phyloP scores from a whole-genome alignment of 2,329 filamentous ascomycete species.

The Trichoderma sp. region DNA sequence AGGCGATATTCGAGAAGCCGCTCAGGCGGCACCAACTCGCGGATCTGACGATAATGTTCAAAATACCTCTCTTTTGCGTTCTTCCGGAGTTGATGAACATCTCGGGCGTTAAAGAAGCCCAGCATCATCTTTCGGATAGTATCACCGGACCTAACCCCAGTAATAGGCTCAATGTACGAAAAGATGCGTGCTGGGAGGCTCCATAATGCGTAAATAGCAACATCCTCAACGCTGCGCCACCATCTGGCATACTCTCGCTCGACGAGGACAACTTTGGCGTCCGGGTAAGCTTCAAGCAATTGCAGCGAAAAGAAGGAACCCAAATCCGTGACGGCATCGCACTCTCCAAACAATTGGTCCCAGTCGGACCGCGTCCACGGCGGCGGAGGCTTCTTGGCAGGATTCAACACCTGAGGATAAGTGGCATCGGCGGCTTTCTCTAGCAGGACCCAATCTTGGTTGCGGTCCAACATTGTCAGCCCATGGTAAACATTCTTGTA shows the following conservation, averaged over 20 bases:
- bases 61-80: conserved; percentile 29
- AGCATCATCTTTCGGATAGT: conserved; percentile 29
- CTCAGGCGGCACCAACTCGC: conserved; percentile 27
- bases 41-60: conserved; percentile 30
- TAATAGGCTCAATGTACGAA: conserved; percentile 28
- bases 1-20: conserved; percentile 33
- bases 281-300: conserved; percentile 32
- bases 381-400: conserved; percentile 21
- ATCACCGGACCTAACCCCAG: conserved; percentile 31
- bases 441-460: conserved; percentile 27
- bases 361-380: conserved; percentile 32
- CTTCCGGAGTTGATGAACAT: conserved; percentile 24
- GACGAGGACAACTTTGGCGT: conserved; percentile 35
- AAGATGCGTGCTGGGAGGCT: conserved; percentile 21
- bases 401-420: conserved; percentile 22
- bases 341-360: conserved; percentile 33
- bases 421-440: conserved; percentile 31
- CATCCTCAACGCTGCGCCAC: conserved; percentile 33
- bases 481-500: conserved; percentile 35
- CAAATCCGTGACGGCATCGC: conserved; percentile 33
- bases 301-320: conserved; percentile 29
- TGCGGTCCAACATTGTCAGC: conserved; percentile 26
- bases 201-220: conserved; percentile 28
- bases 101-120: conserved; percentile 29
- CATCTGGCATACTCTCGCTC: conserved; percentile 33